Base-by-base conservation (phyloP, 2,329 filamentous ascomycete species). In the Fusarium sublunatum region DNA sequence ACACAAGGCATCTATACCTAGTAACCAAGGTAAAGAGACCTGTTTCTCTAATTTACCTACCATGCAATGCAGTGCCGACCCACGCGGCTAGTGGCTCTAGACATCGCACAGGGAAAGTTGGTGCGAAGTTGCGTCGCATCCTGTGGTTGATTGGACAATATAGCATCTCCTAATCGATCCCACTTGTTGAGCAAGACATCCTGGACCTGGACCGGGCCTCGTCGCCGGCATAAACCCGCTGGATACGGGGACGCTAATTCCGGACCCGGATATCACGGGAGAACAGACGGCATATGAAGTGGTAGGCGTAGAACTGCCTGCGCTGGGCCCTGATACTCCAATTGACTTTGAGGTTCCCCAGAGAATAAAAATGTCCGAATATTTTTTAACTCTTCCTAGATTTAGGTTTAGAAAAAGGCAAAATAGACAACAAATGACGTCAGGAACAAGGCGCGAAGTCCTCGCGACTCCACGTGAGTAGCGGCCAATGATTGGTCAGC, bases 391-490 rank as follows among this genome's bases (percentile, higher is more conserved):
- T 19, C 19, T 19, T 19, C 19, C 19, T 19, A 19, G 19, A 19
- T 19, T 19, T 19, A 19, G 19, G 19, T 19, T 19, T 19, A 19
- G 19, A 19, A 19, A 19, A 19, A 19, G 19, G 19, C 19, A 19
- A 29, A n/a, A n/a, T 24, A 11, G 6, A 38, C 19, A 19, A 22
- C 11, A 61, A 63, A 70, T 73, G 69, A 73, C 69, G 71, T 72
- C 69, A 73, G 55, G 25, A 13, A 58, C 9, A 38, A 38, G 34
- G 34, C 56, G 49, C 58, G 59, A 72, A 66, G 54, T 42, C 49
- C 25, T 61, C 68, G 51, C 66, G 66, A 61, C 49, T 31, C 53
- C 72, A 74, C 72, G 71, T 74, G 72, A 74, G 67, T 34, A 11
- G 13, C 41, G 45, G 42, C 46, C 48, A 68, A 53, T 69, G 70